Percentiles rank a stretch among this genome's conserved stretches.
phyloP scores from a whole-genome alignment of 1,139 yeast genomes.

The Ashbya aceris region DNA sequence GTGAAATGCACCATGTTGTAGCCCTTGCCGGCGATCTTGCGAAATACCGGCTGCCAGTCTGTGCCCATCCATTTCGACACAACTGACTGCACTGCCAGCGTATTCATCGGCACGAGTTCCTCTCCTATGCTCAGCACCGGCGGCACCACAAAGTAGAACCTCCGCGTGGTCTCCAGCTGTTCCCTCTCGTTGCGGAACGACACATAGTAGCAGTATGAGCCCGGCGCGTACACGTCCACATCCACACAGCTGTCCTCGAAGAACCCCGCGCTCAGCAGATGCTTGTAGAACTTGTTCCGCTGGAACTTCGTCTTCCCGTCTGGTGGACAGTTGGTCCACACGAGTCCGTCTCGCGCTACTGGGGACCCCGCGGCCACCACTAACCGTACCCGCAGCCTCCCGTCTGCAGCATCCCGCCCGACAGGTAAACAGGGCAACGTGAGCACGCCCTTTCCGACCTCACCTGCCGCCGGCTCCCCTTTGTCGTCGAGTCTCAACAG shows the following conservation, averaged over 20 bases:
- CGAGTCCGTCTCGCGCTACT: conserved; percentile 57
- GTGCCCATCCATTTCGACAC: conserved; percentile 89
- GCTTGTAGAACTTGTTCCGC: conserved; percentile 45
- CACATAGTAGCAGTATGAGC: conserved; percentile 64
- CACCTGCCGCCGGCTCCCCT: conserved; percentile 47
- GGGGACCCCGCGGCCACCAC: conserved; percentile 67
- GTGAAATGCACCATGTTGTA: conserved; percentile 96
- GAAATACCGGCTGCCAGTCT: conserved; percentile 62
- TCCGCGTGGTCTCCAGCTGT: conserved; percentile 39
- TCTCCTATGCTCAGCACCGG: conserved; percentile 58
- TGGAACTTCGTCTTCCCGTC: conserved; percentile 37
- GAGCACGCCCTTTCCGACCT: conserved; percentile 47
- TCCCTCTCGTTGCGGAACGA: conserved; percentile 36
- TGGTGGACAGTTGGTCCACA: conserved; percentile 71
- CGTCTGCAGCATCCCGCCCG: conserved; percentile 31
- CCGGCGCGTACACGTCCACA: conserved; percentile 61
- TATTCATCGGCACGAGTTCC: conserved; percentile 57
- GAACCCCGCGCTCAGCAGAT: conserved; percentile 41
- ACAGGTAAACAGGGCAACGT: conserved; percentile 53
- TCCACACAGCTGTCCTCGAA: conserved; percentile 53
- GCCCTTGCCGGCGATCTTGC: conserved; percentile 57
- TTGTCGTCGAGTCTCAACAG: conserved; percentile 43
- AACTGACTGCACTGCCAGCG: conserved; percentile 77
- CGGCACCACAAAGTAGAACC: conserved; percentile 70
- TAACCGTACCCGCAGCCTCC: conserved; percentile 48